Percentiles rank a stretch among this genome's conserved stretches.
These are phyloP conservation scores for Ceratocystis papillata DNA, from an alignment of 2,329 filamentous ascomycete genomes.

Conservation along the genomic window DNA sequence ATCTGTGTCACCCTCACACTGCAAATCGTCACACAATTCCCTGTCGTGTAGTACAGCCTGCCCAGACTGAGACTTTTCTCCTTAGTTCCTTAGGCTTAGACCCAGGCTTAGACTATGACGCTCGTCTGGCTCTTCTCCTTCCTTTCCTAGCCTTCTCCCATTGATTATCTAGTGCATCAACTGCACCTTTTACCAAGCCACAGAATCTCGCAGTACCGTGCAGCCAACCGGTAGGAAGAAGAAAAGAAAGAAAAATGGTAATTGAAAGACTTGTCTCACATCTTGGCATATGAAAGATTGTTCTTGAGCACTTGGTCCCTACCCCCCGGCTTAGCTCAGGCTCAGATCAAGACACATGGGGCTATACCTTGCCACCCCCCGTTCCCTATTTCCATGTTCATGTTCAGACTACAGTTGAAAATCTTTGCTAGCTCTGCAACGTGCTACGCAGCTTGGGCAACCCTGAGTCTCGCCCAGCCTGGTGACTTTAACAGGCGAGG, in stretches of 20 bases:
- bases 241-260: not conserved
- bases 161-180: not conserved
- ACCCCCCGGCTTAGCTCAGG: not conserved
- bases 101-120: conserved; percentile 6
- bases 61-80: not conserved
- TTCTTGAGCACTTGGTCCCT: not conserved
- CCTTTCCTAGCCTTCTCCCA: not conserved
- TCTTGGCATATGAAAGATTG: not conserved
- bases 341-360: conserved; percentile 1
- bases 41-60: not conserved
- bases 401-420: not conserved
- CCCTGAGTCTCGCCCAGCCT: not conserved
- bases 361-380: not conserved
- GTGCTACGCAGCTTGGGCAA: not conserved
- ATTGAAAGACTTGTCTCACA: not conserved
- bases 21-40: not conserved
- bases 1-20: not conserved
- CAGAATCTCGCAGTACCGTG: not conserved
- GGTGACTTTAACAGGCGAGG: not conserved
- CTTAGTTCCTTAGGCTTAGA: not conserved
- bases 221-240: not conserved
- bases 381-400: not conserved
- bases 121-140: not conserved
- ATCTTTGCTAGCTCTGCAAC: not conserved
- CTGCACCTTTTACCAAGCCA: not conserved